These are phyloP conservation scores for Skeletonema menzelii DNA, from an alignment of 108 stramenopile genomes.

Conservation along the genomic window DNA sequence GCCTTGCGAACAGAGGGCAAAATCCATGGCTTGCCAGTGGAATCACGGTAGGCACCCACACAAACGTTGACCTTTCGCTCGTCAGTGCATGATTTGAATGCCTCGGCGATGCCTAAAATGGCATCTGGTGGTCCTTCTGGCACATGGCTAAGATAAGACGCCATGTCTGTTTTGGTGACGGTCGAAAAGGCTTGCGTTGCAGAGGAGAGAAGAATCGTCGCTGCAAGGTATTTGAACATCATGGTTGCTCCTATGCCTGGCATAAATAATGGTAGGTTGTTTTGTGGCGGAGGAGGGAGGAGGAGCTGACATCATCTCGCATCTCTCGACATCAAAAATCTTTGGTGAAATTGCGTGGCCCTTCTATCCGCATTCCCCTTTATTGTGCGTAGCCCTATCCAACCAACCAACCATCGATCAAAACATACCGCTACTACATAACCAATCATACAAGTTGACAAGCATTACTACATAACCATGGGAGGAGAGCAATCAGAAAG, in stretches of 20 bases:
- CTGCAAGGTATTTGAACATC: not conserved
- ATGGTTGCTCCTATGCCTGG: too few species aligned
- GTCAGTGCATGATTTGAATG: conserved; percentile 88
- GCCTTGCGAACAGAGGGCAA: conserved; percentile 90
- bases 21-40: conserved; percentile 92
- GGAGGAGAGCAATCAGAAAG: conserved; percentile 8
- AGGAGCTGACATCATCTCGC: too few species aligned
- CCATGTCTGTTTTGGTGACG: not conserved
- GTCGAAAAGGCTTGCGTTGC: conserved; percentile 20
- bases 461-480: not conserved
- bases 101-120: conserved; percentile 96
- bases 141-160: conserved; percentile 52
- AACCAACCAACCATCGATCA: not conserved
- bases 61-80: conserved; percentile 90
- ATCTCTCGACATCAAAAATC: too few species aligned
- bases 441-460: too few species aligned
- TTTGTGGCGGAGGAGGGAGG: too few species aligned
- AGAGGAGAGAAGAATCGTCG: conserved; percentile 1
- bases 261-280: too few species aligned
- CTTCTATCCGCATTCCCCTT: not conserved
- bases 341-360: too few species aligned
- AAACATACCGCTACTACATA: too few species aligned
- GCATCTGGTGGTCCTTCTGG: conserved; percentile 94
- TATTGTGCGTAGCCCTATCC: too few species aligned
- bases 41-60: conserved; percentile 95